Evolutionary conservation across 2,329 filamentous ascomycete species (phyloP).

Genomic region (Dactylellina drechsleri): DNA sequence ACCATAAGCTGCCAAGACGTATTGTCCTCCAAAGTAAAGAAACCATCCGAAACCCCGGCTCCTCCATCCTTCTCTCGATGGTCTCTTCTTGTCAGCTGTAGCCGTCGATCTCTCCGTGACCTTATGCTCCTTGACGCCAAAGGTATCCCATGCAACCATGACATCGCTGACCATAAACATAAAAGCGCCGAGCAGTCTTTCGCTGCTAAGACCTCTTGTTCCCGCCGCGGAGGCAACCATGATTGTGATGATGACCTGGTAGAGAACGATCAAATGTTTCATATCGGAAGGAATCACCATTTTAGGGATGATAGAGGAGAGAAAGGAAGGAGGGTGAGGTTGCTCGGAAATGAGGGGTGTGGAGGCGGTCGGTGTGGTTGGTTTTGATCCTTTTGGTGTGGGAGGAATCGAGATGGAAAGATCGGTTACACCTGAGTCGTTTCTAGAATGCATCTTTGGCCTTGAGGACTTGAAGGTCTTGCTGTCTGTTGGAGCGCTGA

Average conservation of each 20-base stretch:
- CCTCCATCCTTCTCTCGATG: conserved; percentile 40
- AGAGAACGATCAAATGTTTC: conserved; percentile 47
- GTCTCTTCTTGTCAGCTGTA: not conserved
- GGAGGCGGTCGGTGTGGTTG: conserved; percentile 25
- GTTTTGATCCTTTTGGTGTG: conserved; percentile 31
- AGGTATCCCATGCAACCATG: conserved; percentile 53
- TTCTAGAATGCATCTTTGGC: conserved; percentile 2
- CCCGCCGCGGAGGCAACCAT: conserved; percentile 51
- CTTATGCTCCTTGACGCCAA: conserved; percentile 35
- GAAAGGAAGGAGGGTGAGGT: not conserved
- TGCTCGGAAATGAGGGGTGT: conserved; percentile 15
- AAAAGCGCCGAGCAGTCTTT: conserved; percentile 31
- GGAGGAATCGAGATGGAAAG: conserved; percentile 49
- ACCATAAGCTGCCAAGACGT: conserved; percentile 39
- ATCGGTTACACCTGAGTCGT: conserved; percentile 40
- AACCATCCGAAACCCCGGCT: conserved; percentile 49
- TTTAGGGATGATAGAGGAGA: conserved; percentile 24
- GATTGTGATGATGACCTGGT: conserved; percentile 51
- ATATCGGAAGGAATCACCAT: conserved; percentile 39
- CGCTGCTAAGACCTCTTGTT: conserved; percentile 19
- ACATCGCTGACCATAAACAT: conserved; percentile 53
- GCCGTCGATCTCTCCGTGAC: not conserved
- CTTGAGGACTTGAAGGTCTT: not conserved
- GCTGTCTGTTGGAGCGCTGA: conserved; percentile 11
- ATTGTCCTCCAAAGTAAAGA: conserved; percentile 49